These are phyloP conservation scores for Fusarium chlamydosporum DNA, from an alignment of 2,329 filamentous ascomycete genomes.

Conservation along the genomic window DNA sequence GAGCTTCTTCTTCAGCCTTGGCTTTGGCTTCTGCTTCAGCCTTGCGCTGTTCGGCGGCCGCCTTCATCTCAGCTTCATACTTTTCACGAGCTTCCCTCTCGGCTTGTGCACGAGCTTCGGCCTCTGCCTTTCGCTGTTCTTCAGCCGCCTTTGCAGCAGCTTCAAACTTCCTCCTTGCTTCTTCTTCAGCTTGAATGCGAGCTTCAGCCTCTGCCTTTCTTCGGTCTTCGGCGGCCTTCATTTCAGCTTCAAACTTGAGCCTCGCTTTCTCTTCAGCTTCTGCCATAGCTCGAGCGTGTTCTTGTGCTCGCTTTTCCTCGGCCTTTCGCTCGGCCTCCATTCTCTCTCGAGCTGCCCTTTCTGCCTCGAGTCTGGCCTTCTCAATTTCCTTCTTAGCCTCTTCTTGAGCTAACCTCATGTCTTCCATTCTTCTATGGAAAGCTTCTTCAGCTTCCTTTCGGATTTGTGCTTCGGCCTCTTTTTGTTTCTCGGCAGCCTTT, in stretches of 20 bases:
- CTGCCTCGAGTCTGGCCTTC: conserved; percentile 51
- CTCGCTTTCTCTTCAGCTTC: conserved; percentile 62
- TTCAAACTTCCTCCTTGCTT: conserved; percentile 63
- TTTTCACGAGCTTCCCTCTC: conserved; percentile 62
- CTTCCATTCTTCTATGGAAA: conserved; percentile 50
- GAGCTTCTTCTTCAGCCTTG: conserved; percentile 62
- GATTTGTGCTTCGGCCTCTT: conserved; percentile 61
- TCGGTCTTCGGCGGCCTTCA: conserved; percentile 60
- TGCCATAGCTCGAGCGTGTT: conserved; percentile 62
- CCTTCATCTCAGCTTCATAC: conserved; percentile 62
- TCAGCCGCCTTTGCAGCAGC: conserved; percentile 59
- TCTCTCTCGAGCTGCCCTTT: conserved; percentile 62
- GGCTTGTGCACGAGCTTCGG: conserved; percentile 38
- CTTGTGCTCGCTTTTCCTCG: conserved; percentile 55
- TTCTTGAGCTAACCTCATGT: conserved; percentile 47
- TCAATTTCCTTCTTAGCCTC: conserved; percentile 58
- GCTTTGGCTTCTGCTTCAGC: conserved; percentile 63
- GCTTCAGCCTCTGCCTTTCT: conserved; percentile 64
- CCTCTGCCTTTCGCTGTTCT: conserved; percentile 40
- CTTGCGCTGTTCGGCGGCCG: conserved; percentile 62
- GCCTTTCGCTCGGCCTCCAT: conserved; percentile 57
- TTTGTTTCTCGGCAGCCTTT: conserved; percentile 62
- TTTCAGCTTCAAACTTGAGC: conserved; percentile 63
- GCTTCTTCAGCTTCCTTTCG: conserved; percentile 63
- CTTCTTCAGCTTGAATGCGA: conserved; percentile 60